Conservation (phyloP, 352 stramenopile species). For the Phytophthora kernoviae region DNA sequence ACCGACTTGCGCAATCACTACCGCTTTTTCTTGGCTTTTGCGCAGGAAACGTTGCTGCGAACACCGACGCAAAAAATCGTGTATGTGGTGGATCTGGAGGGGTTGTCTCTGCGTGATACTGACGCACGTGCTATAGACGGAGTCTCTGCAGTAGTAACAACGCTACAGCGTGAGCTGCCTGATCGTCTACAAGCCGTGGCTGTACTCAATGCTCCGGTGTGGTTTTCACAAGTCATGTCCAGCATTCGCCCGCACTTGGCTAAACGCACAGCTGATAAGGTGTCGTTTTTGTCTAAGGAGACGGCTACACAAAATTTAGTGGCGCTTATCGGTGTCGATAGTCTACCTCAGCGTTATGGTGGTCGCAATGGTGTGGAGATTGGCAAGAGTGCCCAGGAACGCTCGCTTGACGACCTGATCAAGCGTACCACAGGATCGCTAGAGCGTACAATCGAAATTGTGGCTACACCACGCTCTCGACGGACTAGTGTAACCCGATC, state of each 20-base stretch:
- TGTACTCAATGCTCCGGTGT: conserved; percentile 75
- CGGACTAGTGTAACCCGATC: conserved; percentile 25
- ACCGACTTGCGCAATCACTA: conserved; percentile 76
- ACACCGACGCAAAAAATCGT: conserved; percentile 66
- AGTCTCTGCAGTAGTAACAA: conserved; percentile 54
- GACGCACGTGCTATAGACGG: conserved; percentile 75
- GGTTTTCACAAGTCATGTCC: conserved; percentile 85
- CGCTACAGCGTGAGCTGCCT: conserved; percentile 65
- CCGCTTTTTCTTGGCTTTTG: conserved; percentile 79
- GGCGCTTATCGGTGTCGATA: conserved; percentile 69
- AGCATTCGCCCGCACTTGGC: conserved; percentile 53
- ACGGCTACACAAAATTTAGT: conserved; percentile 53
- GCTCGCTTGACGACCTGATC: conserved; percentile 62
- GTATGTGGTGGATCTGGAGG: conserved; percentile 82
- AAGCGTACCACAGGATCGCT: conserved; percentile 71
- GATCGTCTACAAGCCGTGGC: conserved; percentile 63
- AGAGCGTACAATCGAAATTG: conserved; percentile 80
- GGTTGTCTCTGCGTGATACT: conserved; percentile 68
- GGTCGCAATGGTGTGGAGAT: conserved; percentile 78
- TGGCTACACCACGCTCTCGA: conserved; percentile 39
- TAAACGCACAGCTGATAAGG: conserved; percentile 71
- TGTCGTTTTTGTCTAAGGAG: conserved; percentile 58
- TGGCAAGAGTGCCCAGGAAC: conserved; percentile 79
- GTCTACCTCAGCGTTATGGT: conserved; percentile 71
- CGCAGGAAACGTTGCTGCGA: conserved; percentile 69